Evolutionary conservation across 495 filamentous ascomycete species (phyloP).

Genomic region (Sordaria brevicollis): DNA sequence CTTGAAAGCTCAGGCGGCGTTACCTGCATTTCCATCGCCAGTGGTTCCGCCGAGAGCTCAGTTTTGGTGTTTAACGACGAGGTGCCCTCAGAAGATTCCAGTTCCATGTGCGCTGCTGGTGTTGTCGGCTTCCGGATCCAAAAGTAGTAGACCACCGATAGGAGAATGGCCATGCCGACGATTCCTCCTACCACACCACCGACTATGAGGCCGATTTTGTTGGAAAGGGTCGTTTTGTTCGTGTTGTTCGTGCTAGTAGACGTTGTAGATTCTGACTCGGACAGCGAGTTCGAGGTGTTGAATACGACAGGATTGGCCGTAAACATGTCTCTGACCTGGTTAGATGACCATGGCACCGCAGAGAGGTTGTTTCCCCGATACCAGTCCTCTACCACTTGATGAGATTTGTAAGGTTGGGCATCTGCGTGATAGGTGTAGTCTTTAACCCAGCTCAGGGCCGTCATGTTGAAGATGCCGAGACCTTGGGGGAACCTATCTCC

Average conservation of each 20-base stretch:
- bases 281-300: not conserved
- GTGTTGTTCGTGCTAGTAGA: not conserved
- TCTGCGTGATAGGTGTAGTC: conserved; percentile 3
- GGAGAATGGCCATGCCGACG: not conserved
- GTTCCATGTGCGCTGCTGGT: not conserved
- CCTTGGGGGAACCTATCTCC: not conserved
- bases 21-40: not conserved
- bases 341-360: not conserved
- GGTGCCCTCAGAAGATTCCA: not conserved
- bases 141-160: not conserved
- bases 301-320: not conserved
- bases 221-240: not conserved
- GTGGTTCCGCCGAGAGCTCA: not conserved
- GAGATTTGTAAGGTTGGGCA: conserved; percentile 3
- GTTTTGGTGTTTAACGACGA: not conserved
- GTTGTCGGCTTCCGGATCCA: not conserved
- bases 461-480: not conserved
- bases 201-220: not conserved
- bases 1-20: not conserved
- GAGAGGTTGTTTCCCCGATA: not conserved
- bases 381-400: not conserved
- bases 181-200: not conserved
- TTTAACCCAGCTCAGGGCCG: not conserved
- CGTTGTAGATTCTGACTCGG: not conserved
- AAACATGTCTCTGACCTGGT: conserved; percentile 2